Evolutionary conservation across 1,284 basidiomycete genomes (phyloP).

Genomic region (Takashimella tepidaria): DNA sequence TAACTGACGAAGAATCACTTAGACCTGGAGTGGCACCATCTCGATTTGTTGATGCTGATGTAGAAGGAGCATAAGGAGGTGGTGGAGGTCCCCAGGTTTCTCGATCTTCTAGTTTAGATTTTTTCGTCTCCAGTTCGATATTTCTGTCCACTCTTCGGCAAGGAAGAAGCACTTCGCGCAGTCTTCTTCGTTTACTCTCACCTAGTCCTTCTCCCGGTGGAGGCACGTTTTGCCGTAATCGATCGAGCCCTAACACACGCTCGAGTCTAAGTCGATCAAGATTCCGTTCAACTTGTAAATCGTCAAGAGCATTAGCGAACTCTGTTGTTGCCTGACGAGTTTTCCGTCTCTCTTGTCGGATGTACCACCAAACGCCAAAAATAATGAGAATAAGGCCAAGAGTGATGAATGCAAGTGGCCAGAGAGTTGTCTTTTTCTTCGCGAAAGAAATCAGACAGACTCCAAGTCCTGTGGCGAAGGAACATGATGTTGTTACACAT

Average conservation of each 20-base stretch:
- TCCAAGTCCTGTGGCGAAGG: slow-evolving; percentile 34
- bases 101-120: background rate
- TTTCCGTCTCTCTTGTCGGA: slow-evolving; percentile 26
- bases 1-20: background rate
- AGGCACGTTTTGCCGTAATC: slow-evolving; percentile 6
- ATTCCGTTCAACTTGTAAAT: background rate
- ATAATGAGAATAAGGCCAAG: slow-evolving; percentile 17
- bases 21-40: background rate
- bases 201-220: background rate
- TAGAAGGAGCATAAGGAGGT: slow-evolving; percentile 22
- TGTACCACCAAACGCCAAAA: slow-evolving; percentile 20
- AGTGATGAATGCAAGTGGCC: slow-evolving; percentile 20
- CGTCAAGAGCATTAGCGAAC: slow-evolving; percentile 25
- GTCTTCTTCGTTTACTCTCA: slow-evolving; percentile 6
- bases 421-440: slow-evolving; percentile 4
- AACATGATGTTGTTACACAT: slow-evolving; percentile 32
- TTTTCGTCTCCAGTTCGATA: background rate
- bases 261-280: slow-evolving; percentile 5
- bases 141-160: slow-evolving; percentile 4
- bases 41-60: too few species aligned
- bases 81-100: slow-evolving; percentile 12
- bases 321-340: slow-evolving; percentile 31
- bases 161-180: slow-evolving; percentile 20
- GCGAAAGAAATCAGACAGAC: slow-evolving; percentile 44
- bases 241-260: slow-evolving; percentile 24